Evolutionary conservation across 305 asterid genomes (phyloP), one percentile per base, ranked within the genome.

Genomic region (Galium porrigens): DNA sequence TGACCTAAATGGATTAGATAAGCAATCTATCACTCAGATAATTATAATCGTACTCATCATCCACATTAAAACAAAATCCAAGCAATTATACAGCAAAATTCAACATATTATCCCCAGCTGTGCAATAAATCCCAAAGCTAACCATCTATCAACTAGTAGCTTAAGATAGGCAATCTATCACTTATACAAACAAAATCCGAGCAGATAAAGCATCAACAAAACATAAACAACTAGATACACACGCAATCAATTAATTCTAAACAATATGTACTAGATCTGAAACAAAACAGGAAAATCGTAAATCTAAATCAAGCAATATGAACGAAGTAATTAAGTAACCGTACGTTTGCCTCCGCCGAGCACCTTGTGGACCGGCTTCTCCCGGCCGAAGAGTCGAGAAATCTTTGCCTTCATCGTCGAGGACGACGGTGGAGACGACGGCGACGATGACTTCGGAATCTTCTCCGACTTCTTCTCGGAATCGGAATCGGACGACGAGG

Each of bases 321-420:
- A 41, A 5, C 44, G 51, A 42, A 42, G 46, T 1, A 27, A 12
- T 34, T 6, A 3, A 49, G 25, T 11, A 48, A 71, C 72, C 95
- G 65, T 79, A 90, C 97, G 89, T 76, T 85, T 86, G 70, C 94
- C 98, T 42, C 94, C 98, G 36, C 94, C 98, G 22, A 88, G 83
- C 56, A 79, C 89, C 72, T 80, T 74, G 82, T 86, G 96, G 64
- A 87, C 85, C n/a, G 98, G 90, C 68, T 77, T 84, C 56, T 91
- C 86, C 48, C 95, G 78, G 46, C 89, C 89, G 67, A 88, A 86
- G 70, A 82, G 69, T 3, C 90, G 80, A 72, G 59, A 75, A 61
- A 71, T 25, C 85, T 80, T 83, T 62, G 42, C 72, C 84, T 85
- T 84, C 39, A 79, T 69, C 1, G 83, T 48, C 9, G 22, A 22